phyloP scores from a whole-genome alignment of 306 rosid genomes.

The Quercus cerris region DNA sequence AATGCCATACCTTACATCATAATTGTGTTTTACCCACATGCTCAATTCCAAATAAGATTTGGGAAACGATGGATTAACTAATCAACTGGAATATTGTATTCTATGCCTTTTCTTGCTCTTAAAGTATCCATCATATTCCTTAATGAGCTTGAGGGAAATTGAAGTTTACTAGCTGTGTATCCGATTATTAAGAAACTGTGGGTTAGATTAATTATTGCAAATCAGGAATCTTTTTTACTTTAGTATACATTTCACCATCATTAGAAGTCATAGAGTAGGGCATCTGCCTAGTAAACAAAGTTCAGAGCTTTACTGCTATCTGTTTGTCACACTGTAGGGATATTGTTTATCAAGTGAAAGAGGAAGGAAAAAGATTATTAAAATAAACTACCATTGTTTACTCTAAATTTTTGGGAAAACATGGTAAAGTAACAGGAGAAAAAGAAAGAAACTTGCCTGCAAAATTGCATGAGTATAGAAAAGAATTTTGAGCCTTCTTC shows the following conservation, averaged over 20 bases:
- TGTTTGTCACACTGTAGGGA: slow-evolving; percentile 8
- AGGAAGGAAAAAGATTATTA: background rate
- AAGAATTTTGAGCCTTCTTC: slow-evolving; percentile 52
- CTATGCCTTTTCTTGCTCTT: slow-evolving; percentile 36
- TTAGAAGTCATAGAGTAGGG: slow-evolving; percentile 29
- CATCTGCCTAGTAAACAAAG: slow-evolving; percentile 17
- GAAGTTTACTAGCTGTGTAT: background rate
- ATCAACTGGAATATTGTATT: slow-evolving; percentile 16
- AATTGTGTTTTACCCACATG: slow-evolving; percentile 31
- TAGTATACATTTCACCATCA: slow-evolving; percentile 32
- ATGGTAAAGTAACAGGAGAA: background rate
- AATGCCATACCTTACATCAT: slow-evolving; percentile 26
- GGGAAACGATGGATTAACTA: slow-evolving; percentile 11
- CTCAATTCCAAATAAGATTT: slow-evolving; percentile 16
- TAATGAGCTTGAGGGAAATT: slow-evolving; percentile 2
- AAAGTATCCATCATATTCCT: slow-evolving; percentile 50
- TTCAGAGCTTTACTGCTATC: slow-evolving; percentile 10
- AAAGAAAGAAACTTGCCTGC: slow-evolving; percentile 57
- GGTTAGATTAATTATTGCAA: slow-evolving; percentile 23
- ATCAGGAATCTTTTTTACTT: slow-evolving; percentile 17
- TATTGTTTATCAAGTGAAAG: slow-evolving; percentile 17
- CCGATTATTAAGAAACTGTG: slow-evolving; percentile 26
- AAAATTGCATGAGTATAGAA: slow-evolving; percentile 68
- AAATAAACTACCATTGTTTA: background rate
- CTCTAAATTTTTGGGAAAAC: background rate